These are phyloP conservation scores for Daldinia vernicosa DNA, from an alignment of 495 filamentous ascomycete genomes.

Conservation along the genomic window DNA sequence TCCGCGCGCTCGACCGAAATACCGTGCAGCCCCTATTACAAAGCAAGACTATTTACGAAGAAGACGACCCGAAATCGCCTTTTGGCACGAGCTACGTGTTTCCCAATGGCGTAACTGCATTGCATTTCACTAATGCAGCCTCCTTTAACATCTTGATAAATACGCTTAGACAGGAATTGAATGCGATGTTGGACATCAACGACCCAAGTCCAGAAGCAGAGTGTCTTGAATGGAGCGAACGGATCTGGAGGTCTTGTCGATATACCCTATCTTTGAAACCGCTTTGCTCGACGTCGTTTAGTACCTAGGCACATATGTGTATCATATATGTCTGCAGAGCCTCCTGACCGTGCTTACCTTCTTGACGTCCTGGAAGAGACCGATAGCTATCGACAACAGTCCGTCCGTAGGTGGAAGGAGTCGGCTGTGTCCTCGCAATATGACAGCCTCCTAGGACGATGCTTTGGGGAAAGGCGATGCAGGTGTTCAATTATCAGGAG, in stretches of 20 bases:
- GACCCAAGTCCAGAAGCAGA: constrained; percentile 19
- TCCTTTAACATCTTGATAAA: constrained; percentile 18
- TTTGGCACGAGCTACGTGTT: constrained; percentile 21
- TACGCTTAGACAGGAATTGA: constrained; percentile 19
- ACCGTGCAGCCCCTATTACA: constrained; percentile 22
- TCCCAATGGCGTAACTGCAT: not conserved
- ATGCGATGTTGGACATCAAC: constrained; percentile 14
- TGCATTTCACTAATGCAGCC: constrained; percentile 23
- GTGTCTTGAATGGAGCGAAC: constrained; percentile 12
- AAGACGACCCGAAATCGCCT: constrained; percentile 14
- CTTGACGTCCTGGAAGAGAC: constrained; percentile 9
- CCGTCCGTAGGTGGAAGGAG: constrained; percentile 6
- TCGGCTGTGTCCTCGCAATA: constrained; percentile 4
- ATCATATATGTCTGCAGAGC: constrained; percentile 17
- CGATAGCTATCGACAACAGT: constrained; percentile 7
- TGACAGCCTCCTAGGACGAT: constrained; percentile 9
- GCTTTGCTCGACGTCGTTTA: constrained; percentile 18
- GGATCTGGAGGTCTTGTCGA: constrained; percentile 19
- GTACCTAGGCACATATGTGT: constrained; percentile 10
- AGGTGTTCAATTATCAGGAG: not conserved
- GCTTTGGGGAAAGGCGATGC: not conserved
- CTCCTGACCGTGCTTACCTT: constrained; percentile 1
- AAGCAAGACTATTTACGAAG: constrained; percentile 13
- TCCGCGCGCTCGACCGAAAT: constrained; percentile 5
- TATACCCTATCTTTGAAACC: constrained; percentile 23